Evolutionary conservation across 768 basidiomycete genomes (phyloP).

Genomic region (Russula lepida): DNA sequence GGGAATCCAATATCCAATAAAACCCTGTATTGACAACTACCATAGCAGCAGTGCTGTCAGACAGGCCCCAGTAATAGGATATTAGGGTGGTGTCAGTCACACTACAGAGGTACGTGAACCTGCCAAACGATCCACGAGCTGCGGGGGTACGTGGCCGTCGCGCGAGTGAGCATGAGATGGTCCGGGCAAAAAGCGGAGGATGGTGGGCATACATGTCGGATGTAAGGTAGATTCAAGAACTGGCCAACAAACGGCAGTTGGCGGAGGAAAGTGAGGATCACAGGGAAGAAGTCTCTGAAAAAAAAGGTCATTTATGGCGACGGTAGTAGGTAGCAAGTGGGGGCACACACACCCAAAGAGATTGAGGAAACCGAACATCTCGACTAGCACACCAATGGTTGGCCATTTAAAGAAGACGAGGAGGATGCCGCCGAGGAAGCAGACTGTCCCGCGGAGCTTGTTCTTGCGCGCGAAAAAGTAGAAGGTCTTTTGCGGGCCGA

Average conservation of each 20-base stretch:
- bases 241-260: conserved; percentile 91
- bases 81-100: not conserved
- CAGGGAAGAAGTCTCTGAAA: conserved; percentile 94
- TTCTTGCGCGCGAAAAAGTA: conserved; percentile 96
- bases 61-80: not conserved
- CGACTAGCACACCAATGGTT: conserved; percentile 85
- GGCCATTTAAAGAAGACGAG: conserved; percentile 96
- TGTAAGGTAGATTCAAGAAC: conserved; percentile 77
- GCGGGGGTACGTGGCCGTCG: not conserved
- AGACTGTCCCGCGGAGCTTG: conserved; percentile 83
- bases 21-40: not conserved
- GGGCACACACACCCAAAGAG: not conserved
- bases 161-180: not conserved
- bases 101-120: conserved; percentile 29
- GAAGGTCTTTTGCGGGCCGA: conserved; percentile 94
- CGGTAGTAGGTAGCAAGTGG: conserved; percentile 28
- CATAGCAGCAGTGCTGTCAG: not conserved
- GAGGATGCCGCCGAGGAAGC: conserved; percentile 83
- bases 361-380: conserved; percentile 86
- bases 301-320: too few species aligned
- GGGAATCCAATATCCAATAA: not conserved
- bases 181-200: not conserved
- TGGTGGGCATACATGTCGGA: conserved; percentile 58
- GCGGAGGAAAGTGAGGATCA: conserved; percentile 92
- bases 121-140: conserved; percentile 31